Evolutionary conservation across 176 grass and related monocot species (phyloP), one percentile per base, ranked within the genome.

Genomic region (Carex cristatella): DNA sequence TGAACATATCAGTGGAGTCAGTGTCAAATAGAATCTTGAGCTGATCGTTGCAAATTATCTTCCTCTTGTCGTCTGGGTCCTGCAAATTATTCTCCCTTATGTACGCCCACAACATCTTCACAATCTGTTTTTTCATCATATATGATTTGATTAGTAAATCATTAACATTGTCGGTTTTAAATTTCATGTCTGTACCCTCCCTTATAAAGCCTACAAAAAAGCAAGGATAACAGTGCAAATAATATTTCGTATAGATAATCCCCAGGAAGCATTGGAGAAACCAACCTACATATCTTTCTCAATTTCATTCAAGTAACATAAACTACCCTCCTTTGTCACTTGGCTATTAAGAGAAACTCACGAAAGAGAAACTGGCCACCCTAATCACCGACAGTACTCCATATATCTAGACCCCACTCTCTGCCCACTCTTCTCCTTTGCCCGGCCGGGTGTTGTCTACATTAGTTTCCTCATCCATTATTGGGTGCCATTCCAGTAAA

Each of bases 21-120:
- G 93, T 99, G 88, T 75, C 96, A 94, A 99, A 99, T 76, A 99
- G 90, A 33, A 79, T 78, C 79, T 92, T 90, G 35, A 99, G 91
- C 86, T 95, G 93, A 65, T 99, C 96, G 83, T 99, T 99, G 85
- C 96, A 95, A 62, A 95, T 99, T 53, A 99, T 99, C 88, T 99
- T 99, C 87, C 96, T 93, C 88, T 94, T 99, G 62, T 99, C 92
- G 66, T 94, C 92, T 81, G 96, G 96, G 85, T 99, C 96, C 90
- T 99, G 96, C 86, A 99, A 91, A 86, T 99, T 99, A 71, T 99
- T 99, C 87, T 94, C 69, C 78, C 96, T 88, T 86, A 99, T 99
- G 82, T 99, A 99, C 30, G 87, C 90, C 96, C 96, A 99, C 69
- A 99, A 70, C 73, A 95, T 93, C 87, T 99, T 99, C 78, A 95